These are phyloP conservation scores for Haplographium delicatum DNA, from an alignment of 495 filamentous ascomycete species.

Conservation along the genomic window DNA sequence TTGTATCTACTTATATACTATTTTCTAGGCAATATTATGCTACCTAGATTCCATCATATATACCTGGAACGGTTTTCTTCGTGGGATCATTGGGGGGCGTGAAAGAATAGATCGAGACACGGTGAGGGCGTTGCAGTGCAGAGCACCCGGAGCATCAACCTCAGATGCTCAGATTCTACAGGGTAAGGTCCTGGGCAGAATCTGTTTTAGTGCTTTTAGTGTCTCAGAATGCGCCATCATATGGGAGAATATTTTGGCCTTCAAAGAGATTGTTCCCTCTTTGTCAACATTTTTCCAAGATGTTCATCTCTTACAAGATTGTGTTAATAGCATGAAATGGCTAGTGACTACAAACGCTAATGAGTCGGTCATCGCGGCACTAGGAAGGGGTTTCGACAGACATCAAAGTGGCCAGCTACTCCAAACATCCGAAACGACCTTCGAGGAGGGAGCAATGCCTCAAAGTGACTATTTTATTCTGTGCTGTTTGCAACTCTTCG, in stretches of 20 bases:
- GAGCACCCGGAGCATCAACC: slow-evolving; percentile 5
- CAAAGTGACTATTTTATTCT: background rate
- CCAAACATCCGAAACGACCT: slow-evolving; percentile 6
- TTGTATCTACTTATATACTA: background rate
- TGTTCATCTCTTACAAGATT: slow-evolving; percentile 5
- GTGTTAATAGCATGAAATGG: slow-evolving; percentile 6
- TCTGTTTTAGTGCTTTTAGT: slow-evolving; percentile 5
- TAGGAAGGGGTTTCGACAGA: background rate
- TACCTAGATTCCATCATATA: background rate
- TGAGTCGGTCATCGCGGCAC: background rate
- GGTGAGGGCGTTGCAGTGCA: background rate
- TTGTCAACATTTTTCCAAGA: slow-evolving; percentile 12
- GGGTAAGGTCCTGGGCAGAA: slow-evolving; percentile 1
- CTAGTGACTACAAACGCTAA: background rate
- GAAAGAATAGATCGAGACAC: slow-evolving; percentile 8
- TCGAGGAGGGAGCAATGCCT: background rate
- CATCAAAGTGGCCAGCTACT: background rate
- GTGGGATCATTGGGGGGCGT: background rate
- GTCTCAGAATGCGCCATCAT: slow-evolving; percentile 3
- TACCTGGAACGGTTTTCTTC: slow-evolving; percentile 4
- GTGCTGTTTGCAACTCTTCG: slow-evolving; percentile 2
- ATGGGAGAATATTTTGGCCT: slow-evolving; percentile 9
- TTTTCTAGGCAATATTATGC: slow-evolving; percentile 3
- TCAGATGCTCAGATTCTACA: slow-evolving; percentile 5
- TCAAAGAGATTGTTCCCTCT: slow-evolving; percentile 7